Base-by-base conservation (phyloP, 768 basidiomycete species). In the Termitomyces titanicus region DNA sequence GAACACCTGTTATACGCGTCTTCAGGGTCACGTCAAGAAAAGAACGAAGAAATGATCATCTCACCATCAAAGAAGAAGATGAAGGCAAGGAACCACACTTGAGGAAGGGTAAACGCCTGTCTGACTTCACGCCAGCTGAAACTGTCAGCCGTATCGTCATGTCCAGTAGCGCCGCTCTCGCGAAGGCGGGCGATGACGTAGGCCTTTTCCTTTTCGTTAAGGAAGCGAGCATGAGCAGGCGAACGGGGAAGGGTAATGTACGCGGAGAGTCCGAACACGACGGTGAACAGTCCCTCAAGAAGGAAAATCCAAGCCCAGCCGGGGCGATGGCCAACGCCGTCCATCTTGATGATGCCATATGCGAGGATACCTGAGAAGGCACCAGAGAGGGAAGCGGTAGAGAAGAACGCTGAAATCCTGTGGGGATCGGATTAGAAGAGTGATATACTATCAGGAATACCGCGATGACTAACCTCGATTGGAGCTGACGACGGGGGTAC, bases 241-340 rank as follows among this genome's bases (percentile, higher is more conserved):
- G 75, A 72, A 40, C 66, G 61, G 15, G 84, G 78, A 44, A 83
- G 69, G 38, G 85, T 52, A 59, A 76, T 70, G 71, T 75, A 85
- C 0, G 80, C 73, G 3, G 66, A 25, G 5, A 80, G 35, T 4
- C 86, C 88, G 57, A 85, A 81, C 3, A 79, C 47, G 54, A 82
- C 69, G 0, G 86, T 88, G 67, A 89, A 82, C 2, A 79, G 67
- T 3, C 88, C 88, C 66, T 89, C 81, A 34, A 85, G 69, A 52
- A 85, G 81, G 64, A 85, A 85, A 47, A 87, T 79, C 86, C 83
- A 89, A 13, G 79, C 73, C 86, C 86, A 89, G 3, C 84, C 86
- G 3, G 77, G 74, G 38, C 75, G 76, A 2, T 75, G 68, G 0
- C 77, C 74, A 11, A 79, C 67, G 10, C 84, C 83, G 50, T 87